Evolutionary conservation across 2,329 filamentous ascomycete genomes (phyloP).

Genomic region (Colletotrichum musae): DNA sequence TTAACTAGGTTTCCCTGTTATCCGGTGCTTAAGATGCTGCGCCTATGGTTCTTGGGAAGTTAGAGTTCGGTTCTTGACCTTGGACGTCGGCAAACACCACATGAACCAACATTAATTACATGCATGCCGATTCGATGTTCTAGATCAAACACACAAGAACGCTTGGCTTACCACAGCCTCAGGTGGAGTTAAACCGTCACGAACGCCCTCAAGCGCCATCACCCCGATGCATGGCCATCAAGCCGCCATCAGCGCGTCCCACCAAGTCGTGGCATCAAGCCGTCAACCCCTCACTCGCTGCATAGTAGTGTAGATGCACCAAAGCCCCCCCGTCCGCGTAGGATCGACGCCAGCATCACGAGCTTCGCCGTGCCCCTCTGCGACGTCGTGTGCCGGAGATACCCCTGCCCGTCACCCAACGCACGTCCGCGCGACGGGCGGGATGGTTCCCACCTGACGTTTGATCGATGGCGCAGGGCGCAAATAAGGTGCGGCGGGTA

Average conservation of each 20-base stretch:
- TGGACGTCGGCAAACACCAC: too few relatives aligned
- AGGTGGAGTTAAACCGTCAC: too few relatives aligned
- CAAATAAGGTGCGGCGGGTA: background rate
- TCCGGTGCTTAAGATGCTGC: background rate
- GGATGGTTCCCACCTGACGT: constrained; percentile 13
- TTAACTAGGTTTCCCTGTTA: background rate
- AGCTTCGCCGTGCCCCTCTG: constrained; percentile 5
- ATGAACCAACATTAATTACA: too few relatives aligned
- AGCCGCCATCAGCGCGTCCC: too few relatives aligned
- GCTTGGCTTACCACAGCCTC: too few relatives aligned
- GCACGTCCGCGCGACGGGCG: background rate
- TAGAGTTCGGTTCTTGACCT: background rate
- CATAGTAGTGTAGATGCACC: background rate
- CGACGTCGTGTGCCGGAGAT: constrained; percentile 26
- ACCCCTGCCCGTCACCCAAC: constrained; percentile 22
- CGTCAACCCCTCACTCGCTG: background rate
- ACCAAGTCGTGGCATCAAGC: too few relatives aligned
- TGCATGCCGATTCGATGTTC: too few relatives aligned
- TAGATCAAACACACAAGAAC: too few relatives aligned
- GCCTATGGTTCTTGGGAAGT: background rate
- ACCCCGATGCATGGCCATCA: too few relatives aligned
- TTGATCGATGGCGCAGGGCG: constrained; percentile 12
- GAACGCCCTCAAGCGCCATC: too few relatives aligned
- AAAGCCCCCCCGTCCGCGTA: background rate
- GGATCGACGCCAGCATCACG: constrained; percentile 26